Evolutionary conservation across 2,329 filamentous ascomycete genomes (phyloP), one percentile per base, ranked within the genome.

Genomic region (Pleomassaria siparia): DNA sequence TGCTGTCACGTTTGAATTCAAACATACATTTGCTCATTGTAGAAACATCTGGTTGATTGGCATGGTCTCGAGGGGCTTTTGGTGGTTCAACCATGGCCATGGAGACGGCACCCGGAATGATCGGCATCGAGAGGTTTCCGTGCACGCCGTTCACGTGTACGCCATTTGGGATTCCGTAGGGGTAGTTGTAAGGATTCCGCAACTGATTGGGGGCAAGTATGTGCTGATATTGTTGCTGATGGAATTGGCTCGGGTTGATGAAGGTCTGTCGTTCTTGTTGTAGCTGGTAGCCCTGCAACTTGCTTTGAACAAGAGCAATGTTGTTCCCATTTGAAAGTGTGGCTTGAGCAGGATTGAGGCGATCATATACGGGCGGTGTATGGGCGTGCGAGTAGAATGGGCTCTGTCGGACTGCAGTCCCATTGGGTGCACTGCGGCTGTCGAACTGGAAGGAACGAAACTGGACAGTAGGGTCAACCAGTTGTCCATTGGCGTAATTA

Each of bases 1-100:
- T 95, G 56, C 79, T 81, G 62, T 85, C 88, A 10, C 80, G 78
- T 33, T 88, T 84, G 71, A 95, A 96, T 24, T 95, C 89, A 51
- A 91, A 86, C 2, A 96, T 76, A 8, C 91, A 73, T 12, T 78
- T 73, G 67, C 90, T 95, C 59, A 89, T 82, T 12, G 87, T 73
- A 44, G 81, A 81, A 50, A 52, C 80, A 12, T 77, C 76, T 1
- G 76, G 72, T 44, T 88, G 83, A 48, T 82, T 77, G 24, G 15
- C 30, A 40, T 67, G 60, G 24, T 84, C 82, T 42, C 81, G 75
- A 2, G 73, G 68, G 33, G 64, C 70, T 40, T 73, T 69, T 10
- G 74, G 71, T 11, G 74, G 66, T 26, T 74, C 71, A 5, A 72
- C 55, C 7, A 61, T 56, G 12, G 66, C 55, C 7, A 61, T 56